Evolutionary conservation across 495 filamentous ascomycete species (phyloP).

Genomic region (Neurospora sp.): DNA sequence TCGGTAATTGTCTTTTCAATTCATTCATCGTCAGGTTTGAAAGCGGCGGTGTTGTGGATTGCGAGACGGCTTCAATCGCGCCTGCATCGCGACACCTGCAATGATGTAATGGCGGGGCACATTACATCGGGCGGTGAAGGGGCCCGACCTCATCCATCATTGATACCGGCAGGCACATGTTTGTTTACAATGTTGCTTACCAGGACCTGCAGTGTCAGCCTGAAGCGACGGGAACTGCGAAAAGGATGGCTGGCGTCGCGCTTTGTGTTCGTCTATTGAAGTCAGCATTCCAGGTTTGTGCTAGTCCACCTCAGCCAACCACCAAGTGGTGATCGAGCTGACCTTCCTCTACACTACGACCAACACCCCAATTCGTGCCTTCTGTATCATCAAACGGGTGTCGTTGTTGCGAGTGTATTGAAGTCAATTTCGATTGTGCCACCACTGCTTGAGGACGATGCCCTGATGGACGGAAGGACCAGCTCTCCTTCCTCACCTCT

Average conservation of each 20-base stretch:
- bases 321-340: background rate
- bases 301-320: background rate
- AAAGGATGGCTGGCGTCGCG: background rate
- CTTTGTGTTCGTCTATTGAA: background rate
- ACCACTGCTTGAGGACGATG: background rate
- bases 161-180: background rate
- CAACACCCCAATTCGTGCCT: background rate
- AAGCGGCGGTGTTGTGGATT: background rate
- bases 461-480: background rate
- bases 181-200: background rate
- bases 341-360: background rate
- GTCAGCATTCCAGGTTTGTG: background rate
- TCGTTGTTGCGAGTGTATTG: background rate
- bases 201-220: background rate
- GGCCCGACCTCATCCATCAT: background rate
- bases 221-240: background rate
- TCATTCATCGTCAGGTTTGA: background rate
- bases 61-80: background rate
- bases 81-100: background rate
- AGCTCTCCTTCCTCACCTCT: background rate
- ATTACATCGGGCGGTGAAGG: background rate
- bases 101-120: slow-evolving; percentile 15
- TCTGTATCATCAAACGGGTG: background rate
- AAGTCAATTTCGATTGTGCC: background rate
- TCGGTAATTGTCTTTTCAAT: background rate